Evolutionary conservation across 1,284 basidiomycete genomes (phyloP).

Genomic region (Phellopilus nigrolimitatus): DNA sequence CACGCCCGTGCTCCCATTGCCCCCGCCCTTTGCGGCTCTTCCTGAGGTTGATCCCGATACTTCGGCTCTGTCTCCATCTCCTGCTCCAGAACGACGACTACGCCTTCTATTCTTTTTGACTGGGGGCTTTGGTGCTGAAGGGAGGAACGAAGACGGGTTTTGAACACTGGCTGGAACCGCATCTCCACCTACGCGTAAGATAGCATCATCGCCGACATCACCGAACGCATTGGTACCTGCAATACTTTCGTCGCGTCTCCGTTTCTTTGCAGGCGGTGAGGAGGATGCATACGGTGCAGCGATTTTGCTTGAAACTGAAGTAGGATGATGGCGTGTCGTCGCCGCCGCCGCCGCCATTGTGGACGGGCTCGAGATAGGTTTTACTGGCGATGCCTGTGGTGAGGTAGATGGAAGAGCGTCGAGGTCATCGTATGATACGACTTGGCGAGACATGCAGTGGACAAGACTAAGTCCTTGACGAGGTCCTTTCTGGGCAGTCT

Average conservation of each 20-base stretch:
- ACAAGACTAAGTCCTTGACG: too few relatives aligned
- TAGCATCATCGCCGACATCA: background rate
- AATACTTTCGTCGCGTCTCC: conserved; percentile 10
- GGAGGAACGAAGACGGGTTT: background rate
- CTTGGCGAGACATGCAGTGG: conserved; percentile 18
- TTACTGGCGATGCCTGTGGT: background rate
- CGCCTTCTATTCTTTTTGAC: conserved; percentile 7
- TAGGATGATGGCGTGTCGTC: background rate
- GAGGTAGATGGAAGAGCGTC: conserved; percentile 1
- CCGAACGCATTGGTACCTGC: background rate
- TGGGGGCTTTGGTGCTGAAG: conserved; percentile 11
- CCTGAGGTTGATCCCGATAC: background rate
- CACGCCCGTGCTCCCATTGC: background rate
- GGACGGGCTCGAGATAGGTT: background rate
- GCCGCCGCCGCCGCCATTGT: background rate
- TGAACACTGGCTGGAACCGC: background rate
- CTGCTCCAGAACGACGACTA: background rate
- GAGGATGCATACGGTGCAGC: background rate
- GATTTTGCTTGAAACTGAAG: background rate
- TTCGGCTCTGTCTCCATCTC: background rate
- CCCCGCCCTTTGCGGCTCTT: too few relatives aligned
- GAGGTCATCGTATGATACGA: conserved; percentile 18
- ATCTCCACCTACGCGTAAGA: background rate
- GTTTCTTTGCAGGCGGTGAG: conserved; percentile 13
- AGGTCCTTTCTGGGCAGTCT: too few relatives aligned